These are phyloP conservation scores for Teratosphaeria nubilosa DNA, from an alignment of 2,329 filamentous ascomycete genomes.

Conservation along the genomic window DNA sequence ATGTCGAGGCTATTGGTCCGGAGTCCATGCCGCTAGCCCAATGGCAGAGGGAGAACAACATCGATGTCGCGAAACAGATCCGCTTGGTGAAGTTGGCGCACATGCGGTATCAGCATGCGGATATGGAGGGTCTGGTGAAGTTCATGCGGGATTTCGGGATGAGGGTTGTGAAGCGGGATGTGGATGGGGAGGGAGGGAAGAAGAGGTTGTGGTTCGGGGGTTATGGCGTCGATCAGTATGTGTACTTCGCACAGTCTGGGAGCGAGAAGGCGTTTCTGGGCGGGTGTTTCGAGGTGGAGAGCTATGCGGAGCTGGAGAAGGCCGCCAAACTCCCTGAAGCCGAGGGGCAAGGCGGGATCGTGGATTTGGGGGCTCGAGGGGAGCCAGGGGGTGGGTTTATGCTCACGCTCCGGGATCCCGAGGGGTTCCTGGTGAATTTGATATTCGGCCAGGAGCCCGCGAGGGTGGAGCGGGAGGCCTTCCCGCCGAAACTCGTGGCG, in stretches of 20 bases:
- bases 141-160: conserved; percentile 38
- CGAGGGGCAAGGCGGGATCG: conserved; percentile 21
- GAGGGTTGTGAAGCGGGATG: conserved; percentile 29
- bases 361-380: conserved; percentile 21
- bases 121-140: conserved; percentile 38
- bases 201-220: conserved; percentile 30
- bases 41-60: conserved; percentile 31
- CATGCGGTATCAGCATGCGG: conserved; percentile 46
- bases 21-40: conserved; percentile 25
- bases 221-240: conserved; percentile 35
- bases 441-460: conserved; percentile 28
- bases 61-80: conserved; percentile 37
- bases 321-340: conserved; percentile 14
- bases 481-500: conserved; percentile 24
- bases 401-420: conserved; percentile 30
- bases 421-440: conserved; percentile 32
- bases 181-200: conserved; percentile 17
- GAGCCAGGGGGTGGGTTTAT: conserved; percentile 32
- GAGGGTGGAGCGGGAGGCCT: conserved; percentile 8
- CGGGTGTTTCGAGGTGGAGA: conserved; percentile 35
- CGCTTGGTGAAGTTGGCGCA: conserved; percentile 39
- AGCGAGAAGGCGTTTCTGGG: conserved; percentile 32
- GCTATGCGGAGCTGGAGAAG: conserved; percentile 33
- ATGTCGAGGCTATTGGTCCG: conserved; percentile 28
- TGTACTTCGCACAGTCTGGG: conserved; percentile 34